Evolutionary conservation across 768 basidiomycete species (phyloP).

Genomic region (Lyophyllum atratum): DNA sequence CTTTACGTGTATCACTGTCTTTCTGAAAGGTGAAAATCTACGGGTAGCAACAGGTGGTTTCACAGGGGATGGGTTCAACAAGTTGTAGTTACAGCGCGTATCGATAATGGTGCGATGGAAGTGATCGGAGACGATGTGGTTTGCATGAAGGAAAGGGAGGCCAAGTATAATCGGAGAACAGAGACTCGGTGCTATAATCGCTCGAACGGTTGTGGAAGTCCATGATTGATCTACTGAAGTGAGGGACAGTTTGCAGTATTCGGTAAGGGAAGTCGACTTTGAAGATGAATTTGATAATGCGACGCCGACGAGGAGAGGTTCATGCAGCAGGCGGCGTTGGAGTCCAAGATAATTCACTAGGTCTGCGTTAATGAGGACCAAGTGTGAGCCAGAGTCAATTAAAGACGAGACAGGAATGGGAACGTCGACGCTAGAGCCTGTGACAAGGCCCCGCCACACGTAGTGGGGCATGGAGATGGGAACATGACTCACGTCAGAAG

Average conservation of each 20-base stretch:
- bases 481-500: too few species aligned
- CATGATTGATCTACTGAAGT: conserved; percentile 1
- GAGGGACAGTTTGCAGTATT: background rate
- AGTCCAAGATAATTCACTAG: conserved; percentile 20
- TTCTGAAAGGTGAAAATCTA: too few species aligned
- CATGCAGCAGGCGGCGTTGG: background rate
- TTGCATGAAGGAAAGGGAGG: background rate
- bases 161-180: conserved; percentile 3
- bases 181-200: background rate
- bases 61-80: background rate
- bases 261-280: background rate
- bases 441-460: background rate
- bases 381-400: conserved; percentile 29
- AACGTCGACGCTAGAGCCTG: background rate
- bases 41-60: background rate
- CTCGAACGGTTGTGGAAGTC: background rate
- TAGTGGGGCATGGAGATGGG: too few species aligned
- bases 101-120: conserved; percentile 13
- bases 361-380: conserved; percentile 28
- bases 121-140: too few species aligned
- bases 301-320: too few species aligned
- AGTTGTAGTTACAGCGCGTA: conserved; percentile 5
- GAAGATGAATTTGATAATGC: background rate
- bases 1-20: background rate
- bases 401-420: conserved; percentile 14